Evolutionary conservation across 225 moss, liverwort and hornwort species (phyloP).

Genomic region (Antitrichia curtipendula): DNA sequence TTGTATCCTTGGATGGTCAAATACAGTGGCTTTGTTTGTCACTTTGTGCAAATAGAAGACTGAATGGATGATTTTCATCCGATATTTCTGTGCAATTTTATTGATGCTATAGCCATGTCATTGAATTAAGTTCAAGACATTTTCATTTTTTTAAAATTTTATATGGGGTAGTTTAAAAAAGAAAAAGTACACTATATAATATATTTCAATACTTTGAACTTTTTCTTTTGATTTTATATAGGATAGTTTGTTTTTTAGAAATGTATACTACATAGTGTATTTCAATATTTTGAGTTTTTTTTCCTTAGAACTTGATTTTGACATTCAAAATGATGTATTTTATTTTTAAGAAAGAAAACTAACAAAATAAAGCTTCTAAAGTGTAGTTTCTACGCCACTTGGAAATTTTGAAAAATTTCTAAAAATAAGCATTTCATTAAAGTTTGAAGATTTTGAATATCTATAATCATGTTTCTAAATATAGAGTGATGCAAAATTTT

Average conservation of each 20-base stretch:
- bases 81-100: too few species aligned
- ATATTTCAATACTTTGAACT: too few species aligned
- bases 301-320: not conserved
- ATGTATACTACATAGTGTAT: not conserved
- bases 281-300: not conserved
- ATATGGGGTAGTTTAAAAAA: too few species aligned
- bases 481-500: rapidly evolving
- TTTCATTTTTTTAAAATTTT: too few species aligned
- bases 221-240: not conserved
- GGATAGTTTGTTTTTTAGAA: too few species aligned
- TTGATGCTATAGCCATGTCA: not conserved
- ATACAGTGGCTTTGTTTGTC: too few species aligned
- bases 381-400: rapidly evolving
- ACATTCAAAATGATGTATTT: not conserved
- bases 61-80: not conserved
- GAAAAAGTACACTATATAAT: too few species aligned
- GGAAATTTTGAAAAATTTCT: not conserved
- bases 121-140: not conserved
- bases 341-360: rapidly evolving
- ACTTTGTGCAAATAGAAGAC: not conserved
- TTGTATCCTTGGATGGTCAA: too few species aligned
- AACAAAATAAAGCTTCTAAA: not conserved
- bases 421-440: not conserved
- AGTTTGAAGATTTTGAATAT: not conserved
- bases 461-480: rapidly evolving